Evolutionary conservation across 2,329 filamentous ascomycete genomes (phyloP).

Genomic region (Claviceps citrina): DNA sequence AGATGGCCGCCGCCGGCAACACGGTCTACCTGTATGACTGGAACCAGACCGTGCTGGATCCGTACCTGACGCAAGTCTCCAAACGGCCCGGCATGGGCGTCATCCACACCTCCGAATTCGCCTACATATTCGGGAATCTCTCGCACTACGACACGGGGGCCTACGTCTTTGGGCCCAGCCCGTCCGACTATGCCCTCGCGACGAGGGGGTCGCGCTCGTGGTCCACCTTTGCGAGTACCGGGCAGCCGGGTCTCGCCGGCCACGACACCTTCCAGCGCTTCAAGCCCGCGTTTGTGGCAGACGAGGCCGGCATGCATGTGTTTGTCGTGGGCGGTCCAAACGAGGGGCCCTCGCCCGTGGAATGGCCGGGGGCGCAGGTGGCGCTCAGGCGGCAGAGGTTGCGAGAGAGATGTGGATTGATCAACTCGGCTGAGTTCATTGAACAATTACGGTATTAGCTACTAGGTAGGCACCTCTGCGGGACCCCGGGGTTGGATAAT

Average conservation of each 20-base stretch:
- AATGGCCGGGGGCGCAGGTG: constrained; percentile 18
- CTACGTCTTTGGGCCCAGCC: constrained; percentile 21
- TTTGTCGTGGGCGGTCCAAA: constrained; percentile 30
- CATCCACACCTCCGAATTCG: constrained; percentile 37
- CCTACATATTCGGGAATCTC: constrained; percentile 34
- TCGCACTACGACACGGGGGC: constrained; percentile 25
- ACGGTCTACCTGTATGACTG: constrained; percentile 33
- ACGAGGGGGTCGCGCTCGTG: constrained; percentile 29
- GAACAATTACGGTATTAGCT: constrained; percentile 22
- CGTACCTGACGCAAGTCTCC: constrained; percentile 20
- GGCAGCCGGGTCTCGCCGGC: constrained; percentile 17
- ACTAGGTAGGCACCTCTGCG: no score
- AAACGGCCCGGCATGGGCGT: constrained; percentile 26
- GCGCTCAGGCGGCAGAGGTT: constrained; percentile 26
- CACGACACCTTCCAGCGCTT: constrained; percentile 27
- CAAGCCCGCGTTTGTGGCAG: constrained; percentile 21
- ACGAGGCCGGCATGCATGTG: constrained; percentile 14
- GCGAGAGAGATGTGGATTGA: constrained; percentile 29
- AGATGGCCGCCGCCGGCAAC: constrained; percentile 22
- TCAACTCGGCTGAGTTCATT: constrained; percentile 29
- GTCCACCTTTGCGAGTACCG: constrained; percentile 28
- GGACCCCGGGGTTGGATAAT: no score
- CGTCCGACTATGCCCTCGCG: constrained; percentile 24
- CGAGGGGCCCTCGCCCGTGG: constrained; percentile 26
- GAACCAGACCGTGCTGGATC: constrained; percentile 38